A percentile compares a stretch with the other conserved stretches of the same genome.
These are phyloP conservation scores for Erodium chrysanthum DNA, from an alignment of 441 rosid species.

Conservation along the genomic window DNA sequence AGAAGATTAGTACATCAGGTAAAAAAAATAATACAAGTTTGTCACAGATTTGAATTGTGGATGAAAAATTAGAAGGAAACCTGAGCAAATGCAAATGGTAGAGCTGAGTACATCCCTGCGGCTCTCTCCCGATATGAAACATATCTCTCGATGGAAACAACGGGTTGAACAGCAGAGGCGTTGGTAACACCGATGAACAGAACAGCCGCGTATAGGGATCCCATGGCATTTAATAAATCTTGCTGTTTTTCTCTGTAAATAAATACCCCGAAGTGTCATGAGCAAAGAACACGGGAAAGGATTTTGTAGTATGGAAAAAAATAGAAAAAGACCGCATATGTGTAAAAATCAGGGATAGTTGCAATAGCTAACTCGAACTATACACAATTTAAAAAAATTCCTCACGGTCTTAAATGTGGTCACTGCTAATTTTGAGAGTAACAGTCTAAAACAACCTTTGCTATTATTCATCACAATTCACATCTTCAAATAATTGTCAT, in stretches of 20 bases:
- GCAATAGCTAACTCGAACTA: no score
- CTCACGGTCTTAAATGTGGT: no score
- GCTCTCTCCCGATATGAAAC: slow-evolving; percentile 69
- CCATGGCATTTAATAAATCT: slow-evolving; percentile 55
- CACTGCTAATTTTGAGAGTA: no score
- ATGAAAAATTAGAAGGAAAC: slow-evolving; percentile 23
- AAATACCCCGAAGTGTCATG: not conserved
- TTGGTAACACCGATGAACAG: slow-evolving; percentile 59
- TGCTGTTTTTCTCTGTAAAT: slow-evolving; percentile 29
- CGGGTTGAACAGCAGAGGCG: slow-evolving; percentile 45
- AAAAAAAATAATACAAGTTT: not conserved
- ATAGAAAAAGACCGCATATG: not conserved
- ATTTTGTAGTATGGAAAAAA: no score
- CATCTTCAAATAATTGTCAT: no score
- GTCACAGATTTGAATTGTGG: not conserved
- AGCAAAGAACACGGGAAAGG: not conserved
- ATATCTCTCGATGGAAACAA: slow-evolving; percentile 46
- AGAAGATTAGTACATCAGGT: slow-evolving; percentile 9
- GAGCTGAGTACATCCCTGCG: slow-evolving; percentile 79
- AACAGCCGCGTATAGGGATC: slow-evolving; percentile 59
- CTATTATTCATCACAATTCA: no score
- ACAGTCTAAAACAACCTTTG: no score
- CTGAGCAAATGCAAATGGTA: slow-evolving; percentile 64
- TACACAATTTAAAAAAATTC: no score
- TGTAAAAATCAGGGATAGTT: not conserved